These are phyloP conservation scores for Marchantia polymorpha DNA, from an alignment of 225 moss, liverwort and hornwort species.

Conservation along the genomic window DNA sequence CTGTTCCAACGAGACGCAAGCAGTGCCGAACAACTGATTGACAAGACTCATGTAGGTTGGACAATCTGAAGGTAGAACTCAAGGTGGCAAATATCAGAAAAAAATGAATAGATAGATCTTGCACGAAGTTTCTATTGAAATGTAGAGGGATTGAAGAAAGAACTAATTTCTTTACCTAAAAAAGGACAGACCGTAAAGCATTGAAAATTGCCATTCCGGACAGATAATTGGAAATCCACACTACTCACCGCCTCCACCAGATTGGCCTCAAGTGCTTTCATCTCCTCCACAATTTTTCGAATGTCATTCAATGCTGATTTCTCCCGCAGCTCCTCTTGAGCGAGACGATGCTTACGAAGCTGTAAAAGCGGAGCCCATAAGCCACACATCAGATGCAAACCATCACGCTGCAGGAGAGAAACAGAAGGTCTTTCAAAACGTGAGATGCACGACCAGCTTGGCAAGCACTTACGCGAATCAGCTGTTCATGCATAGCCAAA, in stretches of 20 bases:
- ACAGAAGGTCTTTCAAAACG: neutral
- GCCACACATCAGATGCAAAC: neutral
- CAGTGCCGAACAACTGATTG: neutral
- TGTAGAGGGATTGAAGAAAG: neutral
- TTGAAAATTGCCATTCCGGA: neutral
- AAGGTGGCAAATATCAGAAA: neutral
- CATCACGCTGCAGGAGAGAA: neutral
- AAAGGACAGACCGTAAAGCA: neutral
- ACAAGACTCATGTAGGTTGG: neutral
- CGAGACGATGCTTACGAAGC: constrained; percentile 44
- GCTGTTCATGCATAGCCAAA: constrained; percentile 40
- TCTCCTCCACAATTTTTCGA: constrained; percentile 44
- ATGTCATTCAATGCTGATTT: constrained; percentile 37
- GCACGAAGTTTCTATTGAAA: neutral
- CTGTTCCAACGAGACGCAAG: too few species aligned
- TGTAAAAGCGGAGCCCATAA: constrained; percentile 2
- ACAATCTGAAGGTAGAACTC: neutral
- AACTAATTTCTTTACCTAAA: neutral
- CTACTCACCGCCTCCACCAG: constrained; percentile 41
- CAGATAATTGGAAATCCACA: neutral
- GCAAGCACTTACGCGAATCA: constrained; percentile 33
- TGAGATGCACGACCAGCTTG: neutral
- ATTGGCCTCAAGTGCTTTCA: constrained; percentile 43
- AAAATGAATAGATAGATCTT: neutral
- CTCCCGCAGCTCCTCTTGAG: constrained; percentile 42